Evolutionary conservation across 192 early-diverging fungal genomes (phyloP).

Genomic region (Coemansia sp.): DNA sequence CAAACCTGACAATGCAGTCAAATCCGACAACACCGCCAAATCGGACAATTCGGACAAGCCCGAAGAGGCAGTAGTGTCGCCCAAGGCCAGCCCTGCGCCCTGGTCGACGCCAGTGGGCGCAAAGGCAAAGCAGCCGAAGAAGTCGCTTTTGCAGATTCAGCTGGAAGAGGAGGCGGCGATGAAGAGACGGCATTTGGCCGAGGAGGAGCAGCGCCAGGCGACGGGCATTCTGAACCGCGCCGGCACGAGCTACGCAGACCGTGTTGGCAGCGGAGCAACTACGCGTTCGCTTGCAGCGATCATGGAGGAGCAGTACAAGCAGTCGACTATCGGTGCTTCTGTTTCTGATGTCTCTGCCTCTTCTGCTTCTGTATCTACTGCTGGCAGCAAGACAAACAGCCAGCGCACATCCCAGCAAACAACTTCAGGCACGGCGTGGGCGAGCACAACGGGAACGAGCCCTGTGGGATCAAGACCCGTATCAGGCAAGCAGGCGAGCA

Average conservation of each 20-base stretch:
- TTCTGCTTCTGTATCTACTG: neutral
- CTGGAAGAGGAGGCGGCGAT: constrained; percentile 48
- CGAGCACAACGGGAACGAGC: neutral
- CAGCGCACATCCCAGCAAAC: constrained; percentile 9
- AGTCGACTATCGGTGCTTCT: neutral
- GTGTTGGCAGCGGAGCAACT: constrained; percentile 13
- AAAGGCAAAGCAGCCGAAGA: constrained; percentile 43
- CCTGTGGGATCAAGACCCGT: neutral
- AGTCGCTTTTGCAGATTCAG: constrained; percentile 54
- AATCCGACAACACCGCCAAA: neutral
- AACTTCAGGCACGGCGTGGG: constrained; percentile 14
- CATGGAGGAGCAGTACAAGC: constrained; percentile 51
- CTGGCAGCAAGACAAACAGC: neutral
- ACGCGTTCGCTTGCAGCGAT: constrained; percentile 39
- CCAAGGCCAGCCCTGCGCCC: constrained; percentile 24
- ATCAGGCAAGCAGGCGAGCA: constrained; percentile 1
- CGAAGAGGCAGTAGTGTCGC: neutral
- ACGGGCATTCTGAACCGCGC: constrained; percentile 8
- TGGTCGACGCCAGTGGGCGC: constrained; percentile 31
- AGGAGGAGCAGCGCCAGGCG: constrained; percentile 22
- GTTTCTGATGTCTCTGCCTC: neutral
- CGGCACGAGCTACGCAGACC: constrained; percentile 43
- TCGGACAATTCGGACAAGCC: neutral
- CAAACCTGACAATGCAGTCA: neutral
- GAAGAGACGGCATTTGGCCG: constrained; percentile 30